Base-by-base conservation (phyloP, 1,284 basidiomycete genomes). In the Abortiporus biennis region DNA sequence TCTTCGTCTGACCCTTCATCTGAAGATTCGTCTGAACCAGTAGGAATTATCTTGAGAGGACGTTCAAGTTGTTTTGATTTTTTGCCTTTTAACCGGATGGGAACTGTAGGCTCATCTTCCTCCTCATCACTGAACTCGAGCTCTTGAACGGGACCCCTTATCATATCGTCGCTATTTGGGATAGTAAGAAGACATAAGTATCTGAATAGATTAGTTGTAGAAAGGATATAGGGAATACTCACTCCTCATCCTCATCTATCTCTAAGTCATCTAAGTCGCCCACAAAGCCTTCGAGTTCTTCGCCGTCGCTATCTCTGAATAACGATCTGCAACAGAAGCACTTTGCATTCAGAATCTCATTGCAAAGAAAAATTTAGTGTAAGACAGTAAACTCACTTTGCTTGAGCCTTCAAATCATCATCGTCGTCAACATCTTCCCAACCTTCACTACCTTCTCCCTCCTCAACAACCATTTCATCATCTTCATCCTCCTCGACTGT, bases 121-220 rank as follows among this genome's bases (percentile, higher is more conserved):
- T 72, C 69, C 3, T 76, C 61, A 4, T 67, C 81, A 48, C 87
- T 83, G 2, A 83, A 72, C 50, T 85, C 80, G 40, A 91, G 76
- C 55, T 87, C 78, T 61, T 85, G 77, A 2, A 68, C 64, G 25
- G 68, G 64, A 3, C 72, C 74, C 42, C 62, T 61, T n/a, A 78
- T 56, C 46, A 67, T 57, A 48, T 76, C 72, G 45, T 65, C 61
- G 40, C 63, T 66, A 20, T 4, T 38, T 36, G 35, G 35, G 37
- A 23, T 32, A n/a, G 42, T 19, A 34, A 38, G 40, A 30, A 39
- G 6, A 16, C 39, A 22, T 35, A 43, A 40, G 51, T 58, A 30
- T 24, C 19, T 12, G 38, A 31, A n/a, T n/a, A n/a, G n/a, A n/a
- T n/a, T n/a, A n/a, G n/a, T n/a, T n/a, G n/a, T n/a, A n/a, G n/a